These are phyloP conservation scores for Proliferodiscus dingleyae DNA, from an alignment of 2,329 filamentous ascomycete species.

Conservation along the genomic window DNA sequence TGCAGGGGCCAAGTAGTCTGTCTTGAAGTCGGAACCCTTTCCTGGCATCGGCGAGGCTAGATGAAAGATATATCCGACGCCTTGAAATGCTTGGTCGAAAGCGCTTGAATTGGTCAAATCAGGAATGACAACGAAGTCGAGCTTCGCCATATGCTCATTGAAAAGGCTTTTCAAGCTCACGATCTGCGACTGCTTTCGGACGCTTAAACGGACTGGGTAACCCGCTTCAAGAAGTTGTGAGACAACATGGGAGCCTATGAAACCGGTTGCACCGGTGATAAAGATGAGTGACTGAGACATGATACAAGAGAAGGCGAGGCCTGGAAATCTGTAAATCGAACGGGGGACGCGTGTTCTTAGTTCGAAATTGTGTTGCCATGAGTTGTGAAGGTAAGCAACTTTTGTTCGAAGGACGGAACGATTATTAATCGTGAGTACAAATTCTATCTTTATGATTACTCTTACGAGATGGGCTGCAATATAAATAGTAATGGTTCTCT, in stretches of 20 bases:
- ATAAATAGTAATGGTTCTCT: too few relatives aligned
- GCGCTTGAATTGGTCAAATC: conserved; percentile 10
- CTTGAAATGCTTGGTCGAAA: conserved; percentile 8
- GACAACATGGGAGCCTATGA: conserved; percentile 18
- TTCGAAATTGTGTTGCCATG: too few relatives aligned
- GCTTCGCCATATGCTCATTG: neutral
- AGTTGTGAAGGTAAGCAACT: too few relatives aligned
- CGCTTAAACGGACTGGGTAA: conserved; percentile 15
- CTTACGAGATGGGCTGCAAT: too few relatives aligned
- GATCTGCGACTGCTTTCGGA: conserved; percentile 12
- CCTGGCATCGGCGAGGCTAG: conserved; percentile 13
- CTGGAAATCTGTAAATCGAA: too few relatives aligned
- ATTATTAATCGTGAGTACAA: too few relatives aligned
- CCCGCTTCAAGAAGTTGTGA: conserved; percentile 17
- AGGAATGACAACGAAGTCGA: conserved; percentile 10
- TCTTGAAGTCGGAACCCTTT: conserved; percentile 5
- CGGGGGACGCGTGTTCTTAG: too few relatives aligned
- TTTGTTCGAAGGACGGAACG: too few relatives aligned
- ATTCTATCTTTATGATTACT: too few relatives aligned
- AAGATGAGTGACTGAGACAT: neutral
- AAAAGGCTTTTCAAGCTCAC: conserved; percentile 31
- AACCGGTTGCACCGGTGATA: conserved; percentile 23
- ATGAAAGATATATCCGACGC: conserved; percentile 14
- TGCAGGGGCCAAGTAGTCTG: conserved; percentile 15
- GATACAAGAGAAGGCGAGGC: too few relatives aligned